Percentiles rank a stretch among this genome's conserved stretches.
Conservation (phyloP, 768 basidiomycete species). For the Mycena amicta region DNA sequence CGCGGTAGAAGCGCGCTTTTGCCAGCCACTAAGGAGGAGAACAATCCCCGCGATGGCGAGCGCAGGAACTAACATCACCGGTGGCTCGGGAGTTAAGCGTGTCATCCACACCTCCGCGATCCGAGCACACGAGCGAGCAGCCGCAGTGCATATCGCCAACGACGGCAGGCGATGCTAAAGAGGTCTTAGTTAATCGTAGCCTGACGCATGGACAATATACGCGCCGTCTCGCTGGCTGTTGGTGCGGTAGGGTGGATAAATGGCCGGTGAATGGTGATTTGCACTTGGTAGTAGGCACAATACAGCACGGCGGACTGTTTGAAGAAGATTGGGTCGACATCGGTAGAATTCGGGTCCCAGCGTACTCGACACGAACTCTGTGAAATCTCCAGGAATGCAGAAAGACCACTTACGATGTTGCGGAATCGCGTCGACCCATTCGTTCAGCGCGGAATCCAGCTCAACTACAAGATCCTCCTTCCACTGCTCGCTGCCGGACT, state of each 20-base stretch:
- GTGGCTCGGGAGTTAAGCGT: neutral
- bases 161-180: neutral
- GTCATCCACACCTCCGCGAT: neutral
- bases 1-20: neutral
- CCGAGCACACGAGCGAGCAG: neutral
- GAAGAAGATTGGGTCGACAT: slow-evolving; percentile 7
- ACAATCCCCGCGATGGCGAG: neutral
- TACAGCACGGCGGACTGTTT: slow-evolving; percentile 13
- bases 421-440: slow-evolving; percentile 15
- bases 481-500: neutral
- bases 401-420: slow-evolving; percentile 4
- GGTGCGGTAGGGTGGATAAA: slow-evolving; percentile 11
- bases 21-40: slow-evolving; percentile 2
- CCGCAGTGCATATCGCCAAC: neutral
- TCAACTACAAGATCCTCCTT: neutral
- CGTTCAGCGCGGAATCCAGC: neutral
- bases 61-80: neutral
- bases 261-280: slow-evolving; percentile 17
- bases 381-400: neutral
- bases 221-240: slow-evolving; percentile 16
- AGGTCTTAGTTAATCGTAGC: too few relatives aligned
- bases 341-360: slow-evolving; percentile 12
- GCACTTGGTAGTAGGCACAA: slow-evolving; percentile 12
- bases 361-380: slow-evolving; percentile 3
- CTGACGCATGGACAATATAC: too few relatives aligned